Evolutionary conservation across 345 rosid species (phyloP).

Genomic region (Murraya koenigii): DNA sequence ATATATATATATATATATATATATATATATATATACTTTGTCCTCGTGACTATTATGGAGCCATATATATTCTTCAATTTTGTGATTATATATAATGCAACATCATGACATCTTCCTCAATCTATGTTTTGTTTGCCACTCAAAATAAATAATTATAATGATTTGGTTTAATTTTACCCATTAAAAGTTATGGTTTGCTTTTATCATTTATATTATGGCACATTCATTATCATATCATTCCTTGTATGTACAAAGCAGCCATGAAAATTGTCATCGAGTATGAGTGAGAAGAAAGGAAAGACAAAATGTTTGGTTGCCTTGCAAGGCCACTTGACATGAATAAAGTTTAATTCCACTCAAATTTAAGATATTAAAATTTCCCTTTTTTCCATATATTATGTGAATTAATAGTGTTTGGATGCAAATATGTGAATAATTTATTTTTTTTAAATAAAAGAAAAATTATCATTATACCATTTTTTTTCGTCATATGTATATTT

Average conservation of each 20-base stretch:
- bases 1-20: no score
- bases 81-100: neutral
- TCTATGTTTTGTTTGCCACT: constrained; percentile 24
- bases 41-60: constrained; percentile 10
- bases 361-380: neutral
- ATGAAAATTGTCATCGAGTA: constrained; percentile 11
- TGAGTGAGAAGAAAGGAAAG: constrained; percentile 26
- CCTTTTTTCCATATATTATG: neutral
- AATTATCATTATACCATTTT: no score
- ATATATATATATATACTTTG: no score
- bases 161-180: constrained; percentile 12
- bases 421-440: neutral
- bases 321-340: constrained; percentile 15
- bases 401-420: neutral
- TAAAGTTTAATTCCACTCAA: neutral
- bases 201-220: constrained; percentile 5
- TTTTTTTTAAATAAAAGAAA: no score
- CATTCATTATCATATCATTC: constrained; percentile 30
- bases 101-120: constrained; percentile 7
- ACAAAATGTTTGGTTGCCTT: constrained; percentile 21
- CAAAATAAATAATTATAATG: constrained; percentile 3
- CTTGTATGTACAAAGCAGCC: constrained; percentile 14
- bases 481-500: no score
- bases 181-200: neutral
- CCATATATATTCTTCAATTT: neutral